Evolutionary conservation across 495 filamentous ascomycete species (phyloP), one percentile per base, ranked within the genome.

Genomic region (Xylaria castorea): DNA sequence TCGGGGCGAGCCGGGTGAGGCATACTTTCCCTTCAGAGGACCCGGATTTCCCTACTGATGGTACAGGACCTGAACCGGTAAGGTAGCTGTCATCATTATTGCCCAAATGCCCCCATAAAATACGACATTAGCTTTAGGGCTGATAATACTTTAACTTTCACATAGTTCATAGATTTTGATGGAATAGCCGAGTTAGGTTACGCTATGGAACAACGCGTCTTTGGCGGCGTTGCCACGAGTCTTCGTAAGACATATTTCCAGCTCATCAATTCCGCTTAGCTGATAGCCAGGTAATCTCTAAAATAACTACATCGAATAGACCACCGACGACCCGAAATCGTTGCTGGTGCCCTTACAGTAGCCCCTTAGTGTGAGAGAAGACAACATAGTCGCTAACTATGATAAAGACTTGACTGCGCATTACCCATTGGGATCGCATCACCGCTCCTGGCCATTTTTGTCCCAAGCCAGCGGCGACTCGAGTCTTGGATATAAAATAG

Each of bases 141-240:
- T 64, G 5, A 64, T 30, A 27, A 42, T 16, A 27, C 27, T 27
- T 14, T 5, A 18, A 57, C 12, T 16, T 64, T 42, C n/a, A 25
- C 61, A 30, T 20, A 64, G 61, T 64, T 64, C 14, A 44, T 64
- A 44, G 61, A 64, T 64, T 64, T 64, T 64, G 38, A 44, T 16
- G 25, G 25, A 25, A 44, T 64, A 44, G 36, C 61, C 61, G 61
- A 64, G 38, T 3, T 64, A 27, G 61, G 61, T 34, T 64, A 42
- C 22, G 61, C 36, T 18, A 44, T 64, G n/a, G 38, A 40, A 44
- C 36, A 44, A 25, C 61, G 38, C 3, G 14, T 64, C 4, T 64
- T 64, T 64, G 38, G 60, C 38, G 61, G 61, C 61, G 8, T 44
- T 12, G 14, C 16, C 3, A 2, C 5, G 5, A 40, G 9, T 3